Conservation (phyloP, 164 flowering plant genomes). For the Macadamia integrifolia region DNA sequence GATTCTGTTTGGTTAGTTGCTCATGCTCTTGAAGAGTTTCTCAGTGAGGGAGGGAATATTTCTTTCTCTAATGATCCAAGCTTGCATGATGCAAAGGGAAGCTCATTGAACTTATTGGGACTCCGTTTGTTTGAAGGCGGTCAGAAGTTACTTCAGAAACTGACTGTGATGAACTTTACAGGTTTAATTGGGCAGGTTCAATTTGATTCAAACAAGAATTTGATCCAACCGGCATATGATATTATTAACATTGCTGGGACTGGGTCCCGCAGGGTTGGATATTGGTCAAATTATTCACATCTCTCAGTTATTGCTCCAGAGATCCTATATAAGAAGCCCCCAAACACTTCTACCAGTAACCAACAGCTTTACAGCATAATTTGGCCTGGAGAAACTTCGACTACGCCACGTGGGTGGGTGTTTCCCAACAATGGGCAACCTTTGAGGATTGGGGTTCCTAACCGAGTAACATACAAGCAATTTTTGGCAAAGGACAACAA, state of each 20-base stretch:
- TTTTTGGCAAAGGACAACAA: conserved; percentile 51
- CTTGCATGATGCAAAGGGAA: conserved; percentile 35
- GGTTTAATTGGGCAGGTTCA: conserved; percentile 64
- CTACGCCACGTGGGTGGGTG: conserved; percentile 84
- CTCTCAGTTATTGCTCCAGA: conserved; percentile 73
- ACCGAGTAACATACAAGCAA: conserved; percentile 58
- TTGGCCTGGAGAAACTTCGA: conserved; percentile 78
- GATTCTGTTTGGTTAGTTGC: conserved; percentile 87
- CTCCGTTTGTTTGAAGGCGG: conserved; percentile 61
- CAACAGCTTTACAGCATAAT: conserved; percentile 53
- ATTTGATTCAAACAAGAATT: conserved; percentile 51
- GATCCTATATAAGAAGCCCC: conserved; percentile 43
- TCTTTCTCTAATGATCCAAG: conserved; percentile 59
- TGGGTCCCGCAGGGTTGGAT: conserved; percentile 56
- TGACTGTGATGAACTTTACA: conserved; percentile 46
- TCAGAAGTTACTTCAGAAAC: conserved; percentile 36
- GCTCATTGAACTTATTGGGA: conserved; percentile 35
- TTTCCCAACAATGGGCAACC: conserved; percentile 84
- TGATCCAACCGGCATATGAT: conserved; percentile 61
- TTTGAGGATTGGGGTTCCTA: conserved; percentile 67
- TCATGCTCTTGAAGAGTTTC: conserved; percentile 55
- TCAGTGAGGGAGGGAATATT: conserved; percentile 48
- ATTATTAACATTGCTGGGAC: conserved; percentile 60
- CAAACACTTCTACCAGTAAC: conserved; percentile 40
- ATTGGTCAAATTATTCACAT: conserved; percentile 81